Evolutionary conservation across 257 asterid species (phyloP).

Genomic region (Nicotiana attenuata): DNA sequence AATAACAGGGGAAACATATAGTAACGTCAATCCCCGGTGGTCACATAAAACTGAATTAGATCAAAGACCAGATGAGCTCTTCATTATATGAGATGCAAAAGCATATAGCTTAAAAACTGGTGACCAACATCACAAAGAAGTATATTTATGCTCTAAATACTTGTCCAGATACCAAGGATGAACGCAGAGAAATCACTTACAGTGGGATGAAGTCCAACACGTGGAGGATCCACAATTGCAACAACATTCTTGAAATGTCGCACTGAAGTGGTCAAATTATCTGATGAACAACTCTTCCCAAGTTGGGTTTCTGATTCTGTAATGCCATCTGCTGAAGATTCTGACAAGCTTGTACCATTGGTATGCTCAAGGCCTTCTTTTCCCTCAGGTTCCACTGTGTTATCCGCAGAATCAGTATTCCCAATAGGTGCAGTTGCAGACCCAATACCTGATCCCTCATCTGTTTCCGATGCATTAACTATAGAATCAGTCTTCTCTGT

Average conservation of each 20-base stretch:
- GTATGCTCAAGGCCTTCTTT: constrained; percentile 31
- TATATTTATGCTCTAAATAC: neutral
- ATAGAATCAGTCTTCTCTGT: constrained; percentile 27
- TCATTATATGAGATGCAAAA: neutral
- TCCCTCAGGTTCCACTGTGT: constrained; percentile 25
- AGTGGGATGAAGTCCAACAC: constrained; percentile 98
- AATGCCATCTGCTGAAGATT: constrained; percentile 17
- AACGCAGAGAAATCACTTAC: constrained; percentile 44
- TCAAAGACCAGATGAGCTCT: neutral
- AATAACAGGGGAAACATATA: neutral
- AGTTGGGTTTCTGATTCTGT: constrained; percentile 25
- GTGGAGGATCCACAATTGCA: constrained; percentile 99
- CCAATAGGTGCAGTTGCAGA: constrained; percentile 26
- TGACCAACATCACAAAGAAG: neutral
- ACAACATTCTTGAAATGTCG: constrained; percentile 71
- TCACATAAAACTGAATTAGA: neutral
- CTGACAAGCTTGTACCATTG: constrained; percentile 20
- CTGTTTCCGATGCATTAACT: constrained; percentile 26
- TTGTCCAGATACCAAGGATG: neutral
- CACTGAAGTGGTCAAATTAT: constrained; percentile 19
- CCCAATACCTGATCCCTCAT: constrained; percentile 27
- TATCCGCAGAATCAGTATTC: constrained; percentile 22
- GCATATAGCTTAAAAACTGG: neutral
- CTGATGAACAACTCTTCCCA: constrained; percentile 27
- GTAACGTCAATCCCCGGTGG: neutral